Conservation (phyloP, 352 stramenopile genomes). For the Phytophthora lateralis region DNA sequence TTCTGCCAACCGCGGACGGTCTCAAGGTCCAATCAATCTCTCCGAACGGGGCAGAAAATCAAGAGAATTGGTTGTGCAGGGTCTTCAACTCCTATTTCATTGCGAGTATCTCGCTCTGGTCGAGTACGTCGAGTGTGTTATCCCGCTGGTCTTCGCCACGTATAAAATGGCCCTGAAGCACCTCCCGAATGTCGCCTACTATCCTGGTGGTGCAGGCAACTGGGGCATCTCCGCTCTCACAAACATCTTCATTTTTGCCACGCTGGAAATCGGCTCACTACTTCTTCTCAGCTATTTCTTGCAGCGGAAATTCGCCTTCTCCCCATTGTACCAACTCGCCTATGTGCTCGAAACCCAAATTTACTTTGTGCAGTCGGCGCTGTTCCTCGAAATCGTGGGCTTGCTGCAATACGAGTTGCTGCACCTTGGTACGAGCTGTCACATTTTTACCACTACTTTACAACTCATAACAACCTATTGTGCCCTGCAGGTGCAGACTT, state of each 20-base stretch:
- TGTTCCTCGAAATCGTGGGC: conserved; percentile 6
- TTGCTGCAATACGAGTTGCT: conserved; percentile 17
- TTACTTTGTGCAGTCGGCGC: conserved; percentile 4
- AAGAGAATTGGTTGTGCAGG: conserved; percentile 15
- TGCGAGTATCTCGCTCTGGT: conserved; percentile 41
- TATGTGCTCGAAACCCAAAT: conserved; percentile 46
- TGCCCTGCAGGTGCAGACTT: conserved; percentile 2
- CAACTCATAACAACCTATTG: background rate
- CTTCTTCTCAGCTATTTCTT: conserved; percentile 27
- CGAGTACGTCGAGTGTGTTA: conserved; percentile 50
- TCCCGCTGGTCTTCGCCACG: conserved; percentile 38
- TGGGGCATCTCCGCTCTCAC: background rate
- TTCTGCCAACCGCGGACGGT: background rate
- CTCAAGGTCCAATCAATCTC: background rate
- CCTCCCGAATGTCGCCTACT: conserved; percentile 45
- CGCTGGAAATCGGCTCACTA: conserved; percentile 41
- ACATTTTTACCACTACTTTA: background rate
- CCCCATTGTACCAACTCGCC: conserved; percentile 34
- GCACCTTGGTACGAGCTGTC: conserved; percentile 1
- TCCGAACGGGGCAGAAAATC: background rate
- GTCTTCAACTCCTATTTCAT: conserved; percentile 39
- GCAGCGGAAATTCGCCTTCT: conserved; percentile 36
- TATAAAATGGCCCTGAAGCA: conserved; percentile 39
- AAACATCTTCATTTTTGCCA: conserved; percentile 29
- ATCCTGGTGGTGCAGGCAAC: conserved; percentile 12